phyloP scores from a whole-genome alignment of 164 flowering plant species.

The Tinospora cordifolia region DNA sequence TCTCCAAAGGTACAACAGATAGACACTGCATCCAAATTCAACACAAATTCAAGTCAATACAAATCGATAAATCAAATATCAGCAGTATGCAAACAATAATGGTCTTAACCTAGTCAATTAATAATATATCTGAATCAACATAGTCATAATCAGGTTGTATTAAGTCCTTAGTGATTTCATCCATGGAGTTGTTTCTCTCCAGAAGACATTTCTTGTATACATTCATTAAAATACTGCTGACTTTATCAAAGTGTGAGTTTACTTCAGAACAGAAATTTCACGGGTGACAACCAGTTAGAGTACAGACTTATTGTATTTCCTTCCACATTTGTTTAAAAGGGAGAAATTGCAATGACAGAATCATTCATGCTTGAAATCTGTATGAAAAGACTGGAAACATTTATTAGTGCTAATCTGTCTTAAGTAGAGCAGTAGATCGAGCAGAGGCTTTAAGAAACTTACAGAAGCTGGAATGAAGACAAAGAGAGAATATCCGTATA shows the following conservation, averaged over 20 bases:
- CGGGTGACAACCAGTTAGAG: background rate
- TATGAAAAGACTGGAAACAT: background rate
- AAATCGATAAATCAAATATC: background rate
- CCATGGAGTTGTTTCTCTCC: background rate
- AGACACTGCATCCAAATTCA: slow-evolving; percentile 51
- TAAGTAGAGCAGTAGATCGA: background rate
- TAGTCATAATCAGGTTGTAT: background rate
- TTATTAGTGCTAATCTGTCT: background rate
- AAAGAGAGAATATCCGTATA: slow-evolving; percentile 92
- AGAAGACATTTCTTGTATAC: background rate
- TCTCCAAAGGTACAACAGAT: slow-evolving; percentile 68
- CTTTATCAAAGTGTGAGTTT: background rate
- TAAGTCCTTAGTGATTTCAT: background rate
- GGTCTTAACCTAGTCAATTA: background rate
- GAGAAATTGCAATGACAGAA: background rate
- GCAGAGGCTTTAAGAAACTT: slow-evolving; percentile 24
- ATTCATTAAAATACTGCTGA: background rate
- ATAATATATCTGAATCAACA: background rate
- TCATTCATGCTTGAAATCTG: background rate
- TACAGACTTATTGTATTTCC: too few species aligned
- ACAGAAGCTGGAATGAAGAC: slow-evolving; percentile 91
- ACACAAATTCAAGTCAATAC: background rate
- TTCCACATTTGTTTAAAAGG: too few species aligned
- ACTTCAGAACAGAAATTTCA: background rate
- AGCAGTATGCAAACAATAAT: background rate